These are phyloP conservation scores for Diaporthe australafricana DNA, from an alignment of 2,329 filamentous ascomycete species.

Conservation along the genomic window DNA sequence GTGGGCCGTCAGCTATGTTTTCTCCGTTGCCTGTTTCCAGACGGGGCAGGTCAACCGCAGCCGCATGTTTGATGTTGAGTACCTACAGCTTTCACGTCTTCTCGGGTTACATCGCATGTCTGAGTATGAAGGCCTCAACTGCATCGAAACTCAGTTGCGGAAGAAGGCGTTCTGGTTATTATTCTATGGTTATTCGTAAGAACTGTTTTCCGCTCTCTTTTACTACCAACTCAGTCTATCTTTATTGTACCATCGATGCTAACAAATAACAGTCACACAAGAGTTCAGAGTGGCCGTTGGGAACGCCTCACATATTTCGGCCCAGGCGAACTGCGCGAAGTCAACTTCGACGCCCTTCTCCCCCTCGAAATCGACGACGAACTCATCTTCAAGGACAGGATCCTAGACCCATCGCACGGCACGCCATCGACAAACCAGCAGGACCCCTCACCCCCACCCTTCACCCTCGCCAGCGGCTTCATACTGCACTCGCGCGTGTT, in stretches of 20 bases:
- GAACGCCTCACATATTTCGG: neutral
- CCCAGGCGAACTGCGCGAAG: neutral
- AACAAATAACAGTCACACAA: neutral
- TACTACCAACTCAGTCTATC: rapidly evolving
- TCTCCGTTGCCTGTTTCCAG: slow-evolving; percentile 48
- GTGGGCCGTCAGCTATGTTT: slow-evolving; percentile 48
- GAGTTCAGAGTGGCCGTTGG: slow-evolving; percentile 14
- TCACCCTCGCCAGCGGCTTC: slow-evolving; percentile 51
- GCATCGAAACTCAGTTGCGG: slow-evolving; percentile 5
- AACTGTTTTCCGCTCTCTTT: neutral
- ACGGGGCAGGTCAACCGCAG: slow-evolving; percentile 50
- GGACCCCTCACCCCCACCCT: slow-evolving; percentile 47
- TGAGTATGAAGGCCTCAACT: neutral
- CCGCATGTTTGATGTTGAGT: slow-evolving; percentile 51
- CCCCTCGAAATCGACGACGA: neutral
- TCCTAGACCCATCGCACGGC: neutral
- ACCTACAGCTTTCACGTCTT: slow-evolving; percentile 48
- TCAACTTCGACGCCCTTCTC: neutral
- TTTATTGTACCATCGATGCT: neutral
- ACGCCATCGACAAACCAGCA: slow-evolving; percentile 43
- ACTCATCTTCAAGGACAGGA: neutral
- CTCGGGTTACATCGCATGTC: slow-evolving; percentile 47
- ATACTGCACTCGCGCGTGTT: slow-evolving; percentile 47
- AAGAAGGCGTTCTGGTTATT: slow-evolving; percentile 13
- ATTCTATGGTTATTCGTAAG: slow-evolving; percentile 13